These are phyloP conservation scores for Chamaecrista fasciculata DNA, from an alignment of 306 rosid species.

Conservation along the genomic window DNA sequence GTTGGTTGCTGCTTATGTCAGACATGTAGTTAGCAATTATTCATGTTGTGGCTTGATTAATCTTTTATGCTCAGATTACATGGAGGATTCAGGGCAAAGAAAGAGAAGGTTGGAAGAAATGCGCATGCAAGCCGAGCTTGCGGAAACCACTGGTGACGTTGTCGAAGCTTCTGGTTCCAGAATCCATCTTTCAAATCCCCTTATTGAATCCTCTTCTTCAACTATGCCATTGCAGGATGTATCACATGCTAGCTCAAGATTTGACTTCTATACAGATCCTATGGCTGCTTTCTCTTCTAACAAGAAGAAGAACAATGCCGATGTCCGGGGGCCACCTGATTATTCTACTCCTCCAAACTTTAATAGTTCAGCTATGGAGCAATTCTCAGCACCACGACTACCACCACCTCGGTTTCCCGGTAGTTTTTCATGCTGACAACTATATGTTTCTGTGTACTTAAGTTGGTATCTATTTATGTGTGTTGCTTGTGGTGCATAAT, in stretches of 20 bases:
- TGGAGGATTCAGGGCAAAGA: constrained; percentile 88
- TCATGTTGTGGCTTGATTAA: not conserved
- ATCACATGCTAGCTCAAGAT: constrained; percentile 56
- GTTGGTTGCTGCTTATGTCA: not conserved
- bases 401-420: constrained; percentile 32
- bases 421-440: constrained; percentile 15
- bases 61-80: constrained; percentile 37
- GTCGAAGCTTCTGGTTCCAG: constrained; percentile 29
- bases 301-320: constrained; percentile 38
- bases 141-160: constrained; percentile 35
- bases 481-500: not conserved
- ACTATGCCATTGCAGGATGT: constrained; percentile 23
- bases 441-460: not conserved
- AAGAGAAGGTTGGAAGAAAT: constrained; percentile 72
- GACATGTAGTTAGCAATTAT: not conserved
- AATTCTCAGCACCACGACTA: constrained; percentile 35
- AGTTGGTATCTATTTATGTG: not conserved
- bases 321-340: constrained; percentile 32
- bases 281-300: constrained; percentile 76
- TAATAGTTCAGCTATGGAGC: constrained; percentile 32
- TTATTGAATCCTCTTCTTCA: constrained; percentile 51
- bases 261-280: constrained; percentile 86
- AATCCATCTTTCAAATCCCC: constrained; percentile 72
- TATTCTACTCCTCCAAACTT: constrained; percentile 38
- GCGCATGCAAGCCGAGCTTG: constrained; percentile 64